Evolutionary conservation across 2,329 filamentous ascomycete genomes (phyloP).

Genomic region (Penicillium frequentans): DNA sequence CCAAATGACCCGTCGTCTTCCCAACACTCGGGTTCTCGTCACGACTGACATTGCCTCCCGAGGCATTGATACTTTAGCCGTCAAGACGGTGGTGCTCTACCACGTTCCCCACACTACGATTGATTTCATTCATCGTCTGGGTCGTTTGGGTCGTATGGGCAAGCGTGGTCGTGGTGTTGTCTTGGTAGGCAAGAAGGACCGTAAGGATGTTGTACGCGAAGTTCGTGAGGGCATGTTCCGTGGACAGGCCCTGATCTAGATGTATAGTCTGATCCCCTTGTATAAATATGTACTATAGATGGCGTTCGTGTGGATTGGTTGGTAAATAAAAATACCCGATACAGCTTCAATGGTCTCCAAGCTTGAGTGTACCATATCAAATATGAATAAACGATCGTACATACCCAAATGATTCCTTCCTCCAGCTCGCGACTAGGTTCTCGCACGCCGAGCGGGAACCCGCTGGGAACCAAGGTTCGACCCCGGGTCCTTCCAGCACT

Average conservation of each 20-base stretch:
- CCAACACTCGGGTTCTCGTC: slow-evolving; percentile 86
- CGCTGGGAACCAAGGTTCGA: no score
- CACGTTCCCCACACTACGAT: slow-evolving; percentile 98
- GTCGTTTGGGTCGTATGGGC: slow-evolving; percentile 89
- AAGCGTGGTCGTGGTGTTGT: slow-evolving; percentile 86
- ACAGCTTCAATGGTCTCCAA: not conserved
- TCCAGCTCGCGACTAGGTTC: no score
- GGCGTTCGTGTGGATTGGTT: not conserved
- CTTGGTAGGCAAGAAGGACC: slow-evolving; percentile 82
- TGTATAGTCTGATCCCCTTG: not conserved
- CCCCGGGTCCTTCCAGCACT: no score
- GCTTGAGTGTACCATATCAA: no score
- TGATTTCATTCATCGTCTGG: slow-evolving; percentile 95
- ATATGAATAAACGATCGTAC: no score
- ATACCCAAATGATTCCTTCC: no score
- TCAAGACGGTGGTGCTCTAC: slow-evolving; percentile 88
- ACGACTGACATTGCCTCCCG: slow-evolving; percentile 90
- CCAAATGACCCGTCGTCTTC: slow-evolving; percentile 52
- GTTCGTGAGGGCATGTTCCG: slow-evolving; percentile 87
- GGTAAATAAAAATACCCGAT: slow-evolving; percentile 1
- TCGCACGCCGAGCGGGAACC: no score
- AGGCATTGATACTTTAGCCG: slow-evolving; percentile 90
- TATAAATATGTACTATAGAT: slow-evolving; percentile 6
- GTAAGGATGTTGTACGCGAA: slow-evolving; percentile 86
- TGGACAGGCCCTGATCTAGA: slow-evolving; percentile 72